Evolutionary conservation across 805 yeast genomes (phyloP), one percentile per base, ranked within the genome.

Genomic region (Lipomyces japonicus): DNA sequence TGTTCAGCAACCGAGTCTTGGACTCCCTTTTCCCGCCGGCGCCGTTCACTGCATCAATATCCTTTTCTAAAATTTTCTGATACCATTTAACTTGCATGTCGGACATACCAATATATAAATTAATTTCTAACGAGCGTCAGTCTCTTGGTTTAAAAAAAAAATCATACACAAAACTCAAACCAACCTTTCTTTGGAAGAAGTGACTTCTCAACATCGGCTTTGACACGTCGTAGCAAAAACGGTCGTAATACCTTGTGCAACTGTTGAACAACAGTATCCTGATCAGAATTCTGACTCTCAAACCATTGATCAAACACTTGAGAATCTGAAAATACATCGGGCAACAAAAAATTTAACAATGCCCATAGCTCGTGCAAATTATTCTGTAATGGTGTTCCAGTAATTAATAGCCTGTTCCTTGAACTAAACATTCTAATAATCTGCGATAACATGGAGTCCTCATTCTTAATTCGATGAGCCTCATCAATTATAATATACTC

Each of bases 351-450:
- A 66, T 91, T 93, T 51, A 91, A 72, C 46, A 91, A 73, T 0
- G 97, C 96, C 98, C 98, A 91, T 47, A 91, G 73, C 68, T 93
- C 98, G 68, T 93, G 98, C 48, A 91, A 71, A 58, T 93, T 93
- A 66, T 91, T 91, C 63, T 91, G 98, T 46, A 91, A 70, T 0
- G 98, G 98, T 0, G 98, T 91, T 58, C 98, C 98, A 0, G 98
- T 91, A 53, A 91, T 89, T 50, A 91, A 71, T 39, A 91, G 70
- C 53, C 98, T 74, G 65, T 87, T 87, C 50, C 82, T 79, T 16
- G 96, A 87, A 65, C 86, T 85, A 65, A 91, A 89, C 23, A 89
- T 68, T 57, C 97, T 78, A 52, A 93, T 90, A 57, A 93, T 90
- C 68, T 91, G 97, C 1, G 97, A 88, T 44, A 91, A 73, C 34